Conservation (phyloP, 495 filamentous ascomycete genomes). For the Aspergillus biplanus region DNA sequence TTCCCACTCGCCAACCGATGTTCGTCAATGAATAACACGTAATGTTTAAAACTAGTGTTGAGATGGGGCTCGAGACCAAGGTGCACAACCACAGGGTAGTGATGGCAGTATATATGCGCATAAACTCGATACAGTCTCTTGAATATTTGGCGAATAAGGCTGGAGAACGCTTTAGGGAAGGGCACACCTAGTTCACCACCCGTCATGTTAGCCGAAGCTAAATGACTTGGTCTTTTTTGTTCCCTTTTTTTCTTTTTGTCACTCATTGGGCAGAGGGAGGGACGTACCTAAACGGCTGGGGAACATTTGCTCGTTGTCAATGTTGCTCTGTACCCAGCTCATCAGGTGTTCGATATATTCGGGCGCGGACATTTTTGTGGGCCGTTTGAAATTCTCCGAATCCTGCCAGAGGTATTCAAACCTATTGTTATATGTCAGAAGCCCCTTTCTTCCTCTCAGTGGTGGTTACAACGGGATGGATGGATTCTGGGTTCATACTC, state of each 20-base stretch:
- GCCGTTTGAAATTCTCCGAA: conserved; percentile 85
- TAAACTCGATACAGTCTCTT: conserved; percentile 99
- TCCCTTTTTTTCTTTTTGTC: background rate
- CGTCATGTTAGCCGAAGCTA: conserved; percentile 18
- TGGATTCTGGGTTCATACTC: conserved; percentile 60
- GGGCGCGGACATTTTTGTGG: conserved; percentile 96
- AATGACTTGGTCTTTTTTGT: background rate
- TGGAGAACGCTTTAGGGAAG: conserved; percentile 90
- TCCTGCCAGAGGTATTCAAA: conserved; percentile 99
- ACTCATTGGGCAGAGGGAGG: background rate
- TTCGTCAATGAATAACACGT: conserved; percentile 95
- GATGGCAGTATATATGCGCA: conserved; percentile 99
- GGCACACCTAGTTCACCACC: conserved; percentile 70
- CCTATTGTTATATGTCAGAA: conserved; percentile 43
- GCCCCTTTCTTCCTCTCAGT: background rate
- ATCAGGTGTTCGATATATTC: conserved; percentile 98
- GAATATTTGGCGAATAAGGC: conserved; percentile 89
- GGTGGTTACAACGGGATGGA: background rate
- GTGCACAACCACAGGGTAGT: conserved; percentile 95
- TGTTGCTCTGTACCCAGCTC: conserved; percentile 92
- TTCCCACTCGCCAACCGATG: conserved; percentile 86
- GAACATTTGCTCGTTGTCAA: conserved; percentile 94
- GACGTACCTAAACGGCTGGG: conserved; percentile 82
- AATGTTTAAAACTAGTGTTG: conserved; percentile 99
- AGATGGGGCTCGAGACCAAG: conserved; percentile 95